These are phyloP conservation scores for Persicaria maculosa DNA, from an alignment of 148 eudicot genomes.

Conservation along the genomic window DNA sequence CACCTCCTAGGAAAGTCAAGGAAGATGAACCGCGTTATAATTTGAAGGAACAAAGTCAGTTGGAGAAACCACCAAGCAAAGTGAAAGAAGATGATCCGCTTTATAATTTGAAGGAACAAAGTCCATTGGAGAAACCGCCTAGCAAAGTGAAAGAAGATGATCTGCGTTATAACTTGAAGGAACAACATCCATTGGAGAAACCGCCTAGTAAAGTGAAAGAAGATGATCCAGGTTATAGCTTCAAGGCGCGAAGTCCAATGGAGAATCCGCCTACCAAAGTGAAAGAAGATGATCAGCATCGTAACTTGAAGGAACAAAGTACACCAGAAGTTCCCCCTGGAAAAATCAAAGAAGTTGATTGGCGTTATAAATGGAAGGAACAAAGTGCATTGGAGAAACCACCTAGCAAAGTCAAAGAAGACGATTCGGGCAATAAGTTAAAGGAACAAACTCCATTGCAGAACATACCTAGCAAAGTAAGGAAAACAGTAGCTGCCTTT, in stretches of 20 bases:
- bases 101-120: neutral
- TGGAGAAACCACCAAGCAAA: neutral
- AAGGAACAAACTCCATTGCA: constrained; percentile 25
- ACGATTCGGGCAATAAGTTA: no score
- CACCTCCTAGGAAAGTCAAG: neutral
- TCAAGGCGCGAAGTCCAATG: neutral
- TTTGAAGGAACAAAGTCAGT: neutral
- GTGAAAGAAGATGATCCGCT: neutral
- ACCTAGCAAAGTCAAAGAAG: constrained; percentile 19
- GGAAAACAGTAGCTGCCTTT: constrained; percentile 65
- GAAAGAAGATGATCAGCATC: neutral
- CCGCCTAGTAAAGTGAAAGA: neutral
- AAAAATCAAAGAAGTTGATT: neutral
- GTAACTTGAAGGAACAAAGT: neutral
- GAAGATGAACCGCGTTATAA: neutral
- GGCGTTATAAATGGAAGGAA: neutral
- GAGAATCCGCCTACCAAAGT: neutral
- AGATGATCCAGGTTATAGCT: neutral
- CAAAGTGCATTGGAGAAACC: constrained; percentile 35
- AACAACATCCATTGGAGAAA: neutral
- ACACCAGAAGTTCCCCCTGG: neutral
- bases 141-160: neutral
- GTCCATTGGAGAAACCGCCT: neutral
- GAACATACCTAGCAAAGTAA: constrained; percentile 56
- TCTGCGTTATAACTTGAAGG: neutral